phyloP scores from a whole-genome alignment of 1,284 basidiomycete genomes.

The Moesziomyces aphidis region DNA sequence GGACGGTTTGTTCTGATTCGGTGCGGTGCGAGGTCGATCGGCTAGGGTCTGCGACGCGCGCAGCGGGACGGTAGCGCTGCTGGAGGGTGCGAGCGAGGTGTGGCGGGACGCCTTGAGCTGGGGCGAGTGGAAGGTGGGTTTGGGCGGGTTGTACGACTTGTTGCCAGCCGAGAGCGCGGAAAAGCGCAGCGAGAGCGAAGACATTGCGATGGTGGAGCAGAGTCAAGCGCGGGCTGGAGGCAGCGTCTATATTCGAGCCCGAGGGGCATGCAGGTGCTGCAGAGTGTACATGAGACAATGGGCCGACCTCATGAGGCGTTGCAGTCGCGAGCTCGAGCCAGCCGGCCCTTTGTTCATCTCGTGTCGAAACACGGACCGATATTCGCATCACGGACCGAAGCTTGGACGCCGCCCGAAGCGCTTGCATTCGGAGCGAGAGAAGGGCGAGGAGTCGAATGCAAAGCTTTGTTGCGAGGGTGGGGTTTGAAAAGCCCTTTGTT shows the following conservation, averaged over 20 bases:
- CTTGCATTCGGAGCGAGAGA: too few relatives aligned
- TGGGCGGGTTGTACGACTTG: slow-evolving; percentile 21
- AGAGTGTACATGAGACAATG: too few relatives aligned
- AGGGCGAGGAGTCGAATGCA: too few relatives aligned
- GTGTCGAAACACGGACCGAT: too few relatives aligned
- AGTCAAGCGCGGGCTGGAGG: too few relatives aligned
- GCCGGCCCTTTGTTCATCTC: background rate
- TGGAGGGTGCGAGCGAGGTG: background rate
- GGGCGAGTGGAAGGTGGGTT: slow-evolving; percentile 34
- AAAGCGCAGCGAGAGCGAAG: slow-evolving; percentile 15
- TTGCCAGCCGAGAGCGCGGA: slow-evolving; percentile 10
- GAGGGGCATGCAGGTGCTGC: background rate
- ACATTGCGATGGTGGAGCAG: slow-evolving; percentile 5
- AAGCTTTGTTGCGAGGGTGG: too few relatives aligned
- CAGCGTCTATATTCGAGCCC: too few relatives aligned
- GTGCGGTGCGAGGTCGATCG: background rate
- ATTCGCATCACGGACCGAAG: too few relatives aligned
- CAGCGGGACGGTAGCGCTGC: background rate
- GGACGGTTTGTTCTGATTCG: background rate
- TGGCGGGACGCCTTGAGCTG: slow-evolving; percentile 8
- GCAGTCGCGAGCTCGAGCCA: background rate
- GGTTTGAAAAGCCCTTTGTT: too few relatives aligned
- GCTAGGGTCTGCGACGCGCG: background rate
- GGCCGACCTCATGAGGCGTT: too few relatives aligned
- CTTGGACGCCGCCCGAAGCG: too few relatives aligned